phyloP scores from a whole-genome alignment of 148 eudicot species.

The Rhododendron molle region DNA sequence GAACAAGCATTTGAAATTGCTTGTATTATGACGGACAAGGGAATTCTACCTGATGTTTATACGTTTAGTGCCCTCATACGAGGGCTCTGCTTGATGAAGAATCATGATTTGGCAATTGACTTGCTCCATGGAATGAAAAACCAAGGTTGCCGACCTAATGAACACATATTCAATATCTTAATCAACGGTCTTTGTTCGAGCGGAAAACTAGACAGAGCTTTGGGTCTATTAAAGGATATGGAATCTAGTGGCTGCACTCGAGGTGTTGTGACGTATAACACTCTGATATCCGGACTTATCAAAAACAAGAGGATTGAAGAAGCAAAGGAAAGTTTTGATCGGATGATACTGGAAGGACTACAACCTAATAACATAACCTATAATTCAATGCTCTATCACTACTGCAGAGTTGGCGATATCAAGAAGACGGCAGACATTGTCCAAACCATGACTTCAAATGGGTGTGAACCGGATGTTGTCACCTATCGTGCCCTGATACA shows the following conservation, averaged over 20 bases:
- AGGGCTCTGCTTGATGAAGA: constrained; percentile 70
- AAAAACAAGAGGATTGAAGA: constrained; percentile 21
- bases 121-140: constrained; percentile 67
- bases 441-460: constrained; percentile 32
- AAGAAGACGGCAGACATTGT: background rate
- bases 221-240: constrained; percentile 73
- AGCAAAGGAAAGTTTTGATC: constrained; percentile 89
- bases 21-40: constrained; percentile 56
- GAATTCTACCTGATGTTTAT: constrained; percentile 72
- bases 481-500: constrained; percentile 83
- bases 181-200: constrained; percentile 68
- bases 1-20: constrained; percentile 80
- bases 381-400: background rate
- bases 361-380: constrained; percentile 50
- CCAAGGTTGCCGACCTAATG: constrained; percentile 81
- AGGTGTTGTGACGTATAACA: background rate
- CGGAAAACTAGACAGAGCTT: constrained; percentile 60
- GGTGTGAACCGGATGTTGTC: constrained; percentile 87
- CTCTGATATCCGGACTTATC: background rate
- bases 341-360: constrained; percentile 88
- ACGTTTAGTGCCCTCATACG: constrained; percentile 89
- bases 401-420: background rate
- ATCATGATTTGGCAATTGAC: constrained; percentile 52
- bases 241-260: constrained; percentile 49
- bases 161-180: constrained; percentile 75